phyloP scores from a whole-genome alignment of 371 early-diverging fungal genomes.

The Haplosporangium sp. region DNA sequence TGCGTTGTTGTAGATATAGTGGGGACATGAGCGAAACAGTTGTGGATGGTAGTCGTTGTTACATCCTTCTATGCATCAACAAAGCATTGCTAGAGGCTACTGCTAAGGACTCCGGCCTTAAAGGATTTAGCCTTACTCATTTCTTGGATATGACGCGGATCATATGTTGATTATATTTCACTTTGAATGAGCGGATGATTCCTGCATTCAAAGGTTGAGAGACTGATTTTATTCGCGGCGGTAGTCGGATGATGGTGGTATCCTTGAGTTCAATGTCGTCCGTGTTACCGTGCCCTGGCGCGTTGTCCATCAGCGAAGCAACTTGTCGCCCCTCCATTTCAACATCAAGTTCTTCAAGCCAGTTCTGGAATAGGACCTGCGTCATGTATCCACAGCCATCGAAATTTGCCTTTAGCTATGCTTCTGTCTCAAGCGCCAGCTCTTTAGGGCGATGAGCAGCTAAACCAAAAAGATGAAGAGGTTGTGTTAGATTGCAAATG shows the following conservation, averaged over 20 bases:
- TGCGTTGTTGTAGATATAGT: slow-evolving; percentile 1
- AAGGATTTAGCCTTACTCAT: neutral
- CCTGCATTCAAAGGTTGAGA: too few relatives aligned
- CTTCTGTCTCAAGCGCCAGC: neutral
- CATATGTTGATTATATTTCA: slow-evolving; percentile 6
- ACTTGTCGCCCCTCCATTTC: slow-evolving; percentile 6
- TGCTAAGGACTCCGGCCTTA: neutral
- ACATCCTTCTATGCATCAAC: neutral
- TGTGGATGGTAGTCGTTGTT: slow-evolving; percentile 1
- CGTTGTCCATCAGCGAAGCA: slow-evolving; percentile 6
- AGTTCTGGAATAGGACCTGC: neutral
- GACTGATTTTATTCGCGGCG: slow-evolving; percentile 5
- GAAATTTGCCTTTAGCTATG: neutral
- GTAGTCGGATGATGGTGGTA: neutral
- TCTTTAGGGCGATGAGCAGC: neutral
- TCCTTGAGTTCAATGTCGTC: neutral
- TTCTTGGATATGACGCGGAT: slow-evolving; percentile 1
- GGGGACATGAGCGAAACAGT: slow-evolving; percentile 13
- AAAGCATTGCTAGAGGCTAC: neutral
- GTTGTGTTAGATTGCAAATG: too few relatives aligned
- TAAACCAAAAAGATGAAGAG: neutral
- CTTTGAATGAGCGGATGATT: too few relatives aligned
- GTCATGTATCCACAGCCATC: slow-evolving; percentile 7
- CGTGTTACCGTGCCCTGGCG: slow-evolving; percentile 17
- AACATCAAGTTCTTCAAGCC: too few relatives aligned